phyloP scores from a whole-genome alignment of 139 green algal species.

The Asterochloris sp. region DNA sequence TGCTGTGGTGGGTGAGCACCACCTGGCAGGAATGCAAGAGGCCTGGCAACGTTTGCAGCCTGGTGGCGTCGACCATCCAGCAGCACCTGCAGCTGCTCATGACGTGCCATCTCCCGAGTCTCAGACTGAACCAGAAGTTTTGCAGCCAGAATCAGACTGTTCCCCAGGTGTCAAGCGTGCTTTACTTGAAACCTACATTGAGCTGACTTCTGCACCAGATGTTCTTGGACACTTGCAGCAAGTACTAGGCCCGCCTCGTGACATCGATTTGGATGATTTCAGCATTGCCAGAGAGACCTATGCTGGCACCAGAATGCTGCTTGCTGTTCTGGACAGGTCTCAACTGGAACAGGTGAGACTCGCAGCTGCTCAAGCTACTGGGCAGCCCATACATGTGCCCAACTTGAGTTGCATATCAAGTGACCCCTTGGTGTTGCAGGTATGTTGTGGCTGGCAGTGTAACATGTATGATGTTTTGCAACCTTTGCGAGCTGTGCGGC shows the following conservation, averaged over 20 bases:
- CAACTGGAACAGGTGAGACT: slow-evolving; percentile 30
- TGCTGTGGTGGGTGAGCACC: too few species aligned
- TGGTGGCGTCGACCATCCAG: too few species aligned
- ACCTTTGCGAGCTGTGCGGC: background rate
- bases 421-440: background rate
- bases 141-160: background rate
- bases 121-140: too few species aligned
- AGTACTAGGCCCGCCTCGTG: slow-evolving; percentile 19
- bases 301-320: slow-evolving; percentile 37
- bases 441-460: slow-evolving; percentile 34
- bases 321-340: slow-evolving; percentile 28
- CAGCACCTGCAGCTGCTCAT: too few species aligned
- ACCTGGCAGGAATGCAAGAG: too few species aligned
- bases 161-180: slow-evolving; percentile 26
- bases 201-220: slow-evolving; percentile 33
- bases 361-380: too few species aligned
- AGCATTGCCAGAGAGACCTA: slow-evolving; percentile 34
- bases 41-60: too few species aligned
- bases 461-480: slow-evolving; percentile 31
- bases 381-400: too few species aligned
- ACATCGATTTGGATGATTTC: slow-evolving; percentile 14
- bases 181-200: slow-evolving; percentile 34
- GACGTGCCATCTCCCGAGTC: too few species aligned
- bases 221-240: slow-evolving; percentile 32
- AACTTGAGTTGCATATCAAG: too few species aligned